Evolutionary conservation across 768 basidiomycete genomes (phyloP).

Genomic region (Hygrophoropsis aurantiaca): DNA sequence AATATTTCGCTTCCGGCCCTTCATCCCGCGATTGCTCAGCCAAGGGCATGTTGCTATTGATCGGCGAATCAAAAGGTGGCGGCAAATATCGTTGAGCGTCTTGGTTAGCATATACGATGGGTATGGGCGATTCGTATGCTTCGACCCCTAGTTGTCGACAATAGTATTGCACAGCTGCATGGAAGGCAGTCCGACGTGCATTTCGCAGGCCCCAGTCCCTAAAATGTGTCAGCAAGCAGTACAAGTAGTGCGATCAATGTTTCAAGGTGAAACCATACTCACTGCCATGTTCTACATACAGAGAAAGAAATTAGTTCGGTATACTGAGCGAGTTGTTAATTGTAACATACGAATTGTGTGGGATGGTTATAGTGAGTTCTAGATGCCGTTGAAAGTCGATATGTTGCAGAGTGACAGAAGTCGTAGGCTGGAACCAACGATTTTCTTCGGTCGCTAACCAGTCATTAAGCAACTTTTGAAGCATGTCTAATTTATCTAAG

Average conservation of each 20-base stretch:
- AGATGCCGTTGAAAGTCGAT: conserved; percentile 68
- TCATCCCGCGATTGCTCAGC: conserved; percentile 21
- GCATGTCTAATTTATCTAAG: conserved; percentile 64
- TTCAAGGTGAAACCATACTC: conserved; percentile 11
- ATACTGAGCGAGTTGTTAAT: neutral
- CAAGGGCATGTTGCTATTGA: conserved; percentile 38
- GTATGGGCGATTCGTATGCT: conserved; percentile 59
- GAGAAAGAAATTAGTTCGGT: conserved; percentile 3
- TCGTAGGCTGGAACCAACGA: conserved; percentile 73
- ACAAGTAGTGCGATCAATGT: neutral
- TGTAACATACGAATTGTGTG: conserved; percentile 46
- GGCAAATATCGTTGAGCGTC: conserved; percentile 13
- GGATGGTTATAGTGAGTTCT: conserved; percentile 67
- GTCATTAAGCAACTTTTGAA: conserved; percentile 65
- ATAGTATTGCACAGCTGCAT: conserved; percentile 74
- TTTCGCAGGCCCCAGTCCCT: conserved; percentile 63
- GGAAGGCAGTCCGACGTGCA: conserved; percentile 72
- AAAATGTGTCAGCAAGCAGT: conserved; percentile 3
- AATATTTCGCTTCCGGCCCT: conserved; percentile 12
- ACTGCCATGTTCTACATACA: conserved; percentile 33
- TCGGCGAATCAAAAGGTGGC: neutral
- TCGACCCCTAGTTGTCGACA: conserved; percentile 68
- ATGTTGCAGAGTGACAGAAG: conserved; percentile 58
- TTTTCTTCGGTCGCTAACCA: conserved; percentile 82
- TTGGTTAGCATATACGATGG: conserved; percentile 47